Conservation (phyloP, 495 filamentous ascomycete species). For the Polyplosphaeria fusca region DNA sequence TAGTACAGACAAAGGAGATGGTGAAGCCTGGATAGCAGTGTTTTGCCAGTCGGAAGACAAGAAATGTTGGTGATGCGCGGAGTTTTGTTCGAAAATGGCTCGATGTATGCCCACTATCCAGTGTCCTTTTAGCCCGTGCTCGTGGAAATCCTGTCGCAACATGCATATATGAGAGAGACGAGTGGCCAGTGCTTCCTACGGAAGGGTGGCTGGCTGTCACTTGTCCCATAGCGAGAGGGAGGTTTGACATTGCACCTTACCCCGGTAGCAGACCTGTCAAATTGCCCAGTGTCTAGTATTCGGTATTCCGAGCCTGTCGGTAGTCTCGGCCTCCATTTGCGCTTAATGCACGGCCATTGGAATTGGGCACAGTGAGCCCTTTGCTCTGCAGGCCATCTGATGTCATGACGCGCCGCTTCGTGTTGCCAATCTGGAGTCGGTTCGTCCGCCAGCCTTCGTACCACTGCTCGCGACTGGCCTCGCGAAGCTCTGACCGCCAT, state of each 20-base stretch:
- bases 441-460: slow-evolving; percentile 94
- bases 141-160: too few species aligned
- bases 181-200: too few species aligned
- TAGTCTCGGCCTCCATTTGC: slow-evolving; percentile 12
- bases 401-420: slow-evolving; percentile 17
- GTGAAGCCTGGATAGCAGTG: neutral
- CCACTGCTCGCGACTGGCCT: slow-evolving; percentile 88
- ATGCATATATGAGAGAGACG: too few species aligned
- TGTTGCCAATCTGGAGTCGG: slow-evolving; percentile 46
- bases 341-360: slow-evolving; percentile 21
- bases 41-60: neutral
- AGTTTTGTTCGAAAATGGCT: neutral
- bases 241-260: too few species aligned
- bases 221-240: too few species aligned
- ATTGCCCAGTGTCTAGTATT: slow-evolving; percentile 1
- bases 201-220: too few species aligned
- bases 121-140: too few species aligned
- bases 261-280: neutral
- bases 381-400: slow-evolving; percentile 21
- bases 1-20: neutral
- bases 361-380: slow-evolving; percentile 6
- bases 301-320: slow-evolving; percentile 13
- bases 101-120: neutral
- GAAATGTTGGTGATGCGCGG: neutral
- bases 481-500: slow-evolving; percentile 86